phyloP scores from a whole-genome alignment of 2,329 filamentous ascomycete genomes.

The Talaromyces verruculosus region DNA sequence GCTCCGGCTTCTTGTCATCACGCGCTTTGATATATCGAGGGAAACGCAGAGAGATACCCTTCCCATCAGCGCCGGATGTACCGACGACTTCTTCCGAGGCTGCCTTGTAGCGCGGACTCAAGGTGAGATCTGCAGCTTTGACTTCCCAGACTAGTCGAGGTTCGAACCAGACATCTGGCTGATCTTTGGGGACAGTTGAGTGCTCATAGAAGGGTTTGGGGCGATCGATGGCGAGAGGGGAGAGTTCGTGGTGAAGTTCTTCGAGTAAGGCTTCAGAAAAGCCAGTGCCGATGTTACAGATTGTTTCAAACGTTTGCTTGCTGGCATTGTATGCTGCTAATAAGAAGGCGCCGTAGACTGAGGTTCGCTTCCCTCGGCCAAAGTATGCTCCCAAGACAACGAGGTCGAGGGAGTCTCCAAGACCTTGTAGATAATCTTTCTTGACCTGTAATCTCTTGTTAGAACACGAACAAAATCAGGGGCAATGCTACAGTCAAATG shows the following conservation, averaged over 20 bases:
- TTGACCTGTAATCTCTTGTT: constrained; percentile 65
- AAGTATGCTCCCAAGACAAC: constrained; percentile 94
- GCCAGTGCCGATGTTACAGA: constrained; percentile 98
- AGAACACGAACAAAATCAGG: neutral
- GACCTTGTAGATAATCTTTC: constrained; percentile 92
- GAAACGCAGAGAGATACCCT: constrained; percentile 85
- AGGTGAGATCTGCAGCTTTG: constrained; percentile 90
- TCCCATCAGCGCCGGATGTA: constrained; percentile 55
- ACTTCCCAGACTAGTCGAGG: constrained; percentile 95
- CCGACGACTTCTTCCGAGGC: constrained; percentile 79
- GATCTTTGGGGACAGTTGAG: constrained; percentile 78
- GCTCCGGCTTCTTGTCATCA: constrained; percentile 93
- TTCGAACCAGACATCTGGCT: constrained; percentile 98
- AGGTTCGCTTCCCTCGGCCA: constrained; percentile 92
- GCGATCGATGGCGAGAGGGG: constrained; percentile 76
- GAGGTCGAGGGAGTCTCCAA: constrained; percentile 93
- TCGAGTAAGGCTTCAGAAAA: constrained; percentile 95
- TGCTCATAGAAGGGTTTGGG: constrained; percentile 95
- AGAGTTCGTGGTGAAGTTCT: constrained; percentile 74
- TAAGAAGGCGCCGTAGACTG: constrained; percentile 92
- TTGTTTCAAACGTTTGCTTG: constrained; percentile 82
- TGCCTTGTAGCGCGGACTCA: constrained; percentile 92
- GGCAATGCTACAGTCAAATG: neutral
- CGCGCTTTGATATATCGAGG: constrained; percentile 87
- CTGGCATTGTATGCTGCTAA: constrained; percentile 86